These are phyloP conservation scores for Paramecium tetraurelia DNA, from an alignment of 73 alveolate species.

Conservation along the genomic window DNA sequence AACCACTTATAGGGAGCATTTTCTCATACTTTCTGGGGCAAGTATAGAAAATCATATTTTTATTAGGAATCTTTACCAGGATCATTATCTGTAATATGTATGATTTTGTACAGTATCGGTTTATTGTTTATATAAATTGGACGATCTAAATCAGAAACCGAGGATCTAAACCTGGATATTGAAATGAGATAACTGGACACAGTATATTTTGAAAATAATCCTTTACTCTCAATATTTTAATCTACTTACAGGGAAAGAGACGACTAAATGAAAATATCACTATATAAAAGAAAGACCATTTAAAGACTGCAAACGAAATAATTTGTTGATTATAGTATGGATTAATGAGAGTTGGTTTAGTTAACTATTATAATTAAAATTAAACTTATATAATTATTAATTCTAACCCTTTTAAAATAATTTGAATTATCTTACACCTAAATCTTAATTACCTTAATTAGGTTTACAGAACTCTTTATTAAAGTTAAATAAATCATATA, in stretches of 20 bases:
- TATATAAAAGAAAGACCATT: neutral
- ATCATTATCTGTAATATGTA: neutral
- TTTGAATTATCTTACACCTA: neutral
- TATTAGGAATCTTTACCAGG: constrained; percentile 34
- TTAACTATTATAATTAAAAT: neutral
- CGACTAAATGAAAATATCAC: neutral
- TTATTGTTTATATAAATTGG: neutral
- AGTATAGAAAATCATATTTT: neutral
- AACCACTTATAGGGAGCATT: constrained; percentile 28
- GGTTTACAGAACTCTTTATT: no score
- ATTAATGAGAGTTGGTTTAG: neutral
- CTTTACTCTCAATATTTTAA: neutral
- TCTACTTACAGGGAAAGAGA: neutral
- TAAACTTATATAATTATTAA: neutral
- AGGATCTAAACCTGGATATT: neutral
- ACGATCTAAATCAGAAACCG: neutral
- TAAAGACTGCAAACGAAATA: neutral
- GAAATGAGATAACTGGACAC: neutral
- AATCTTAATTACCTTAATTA: no score
- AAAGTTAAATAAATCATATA: no score
- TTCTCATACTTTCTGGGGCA: neutral
- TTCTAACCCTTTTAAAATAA: neutral
- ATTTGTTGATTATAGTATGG: constrained; percentile 41
- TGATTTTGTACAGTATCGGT: neutral
- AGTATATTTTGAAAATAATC: neutral